Evolutionary conservation across 2,329 filamentous ascomycete genomes (phyloP).

Genomic region (Pleomassaria siparia): DNA sequence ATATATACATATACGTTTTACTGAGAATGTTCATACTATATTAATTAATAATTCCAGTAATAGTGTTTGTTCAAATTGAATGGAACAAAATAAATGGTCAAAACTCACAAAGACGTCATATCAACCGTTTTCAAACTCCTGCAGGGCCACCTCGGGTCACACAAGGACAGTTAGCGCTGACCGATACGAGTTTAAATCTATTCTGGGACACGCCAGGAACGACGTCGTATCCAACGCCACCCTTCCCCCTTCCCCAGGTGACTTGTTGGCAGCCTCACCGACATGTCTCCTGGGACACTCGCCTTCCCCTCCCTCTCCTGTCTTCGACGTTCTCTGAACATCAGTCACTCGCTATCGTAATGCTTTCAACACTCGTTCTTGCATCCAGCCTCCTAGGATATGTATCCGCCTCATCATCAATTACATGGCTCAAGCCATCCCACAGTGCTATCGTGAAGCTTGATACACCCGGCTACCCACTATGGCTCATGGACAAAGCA

Average conservation of each 20-base stretch:
- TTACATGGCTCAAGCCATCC: slow-evolving; percentile 17
- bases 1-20: too few species aligned
- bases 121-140: background rate
- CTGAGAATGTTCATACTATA: too few species aligned
- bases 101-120: too few species aligned
- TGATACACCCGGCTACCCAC: slow-evolving; percentile 17
- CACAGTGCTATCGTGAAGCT: slow-evolving; percentile 20
- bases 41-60: too few species aligned
- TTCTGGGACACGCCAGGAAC: background rate
- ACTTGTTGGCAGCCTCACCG: background rate
- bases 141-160: background rate
- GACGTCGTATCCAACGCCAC: background rate
- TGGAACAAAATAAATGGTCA: too few species aligned
- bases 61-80: too few species aligned
- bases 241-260: background rate
- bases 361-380: slow-evolving; percentile 2
- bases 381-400: slow-evolving; percentile 4
- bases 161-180: background rate
- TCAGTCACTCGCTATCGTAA: slow-evolving; percentile 1
- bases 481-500: slow-evolving; percentile 16
- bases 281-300: background rate
- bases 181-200: background rate
- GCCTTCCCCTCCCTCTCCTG: background rate
- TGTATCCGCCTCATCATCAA: slow-evolving; percentile 4
- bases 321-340: background rate